Conservation (phyloP, 306 rosid species). For the Macrotyloma uniflorum region DNA sequence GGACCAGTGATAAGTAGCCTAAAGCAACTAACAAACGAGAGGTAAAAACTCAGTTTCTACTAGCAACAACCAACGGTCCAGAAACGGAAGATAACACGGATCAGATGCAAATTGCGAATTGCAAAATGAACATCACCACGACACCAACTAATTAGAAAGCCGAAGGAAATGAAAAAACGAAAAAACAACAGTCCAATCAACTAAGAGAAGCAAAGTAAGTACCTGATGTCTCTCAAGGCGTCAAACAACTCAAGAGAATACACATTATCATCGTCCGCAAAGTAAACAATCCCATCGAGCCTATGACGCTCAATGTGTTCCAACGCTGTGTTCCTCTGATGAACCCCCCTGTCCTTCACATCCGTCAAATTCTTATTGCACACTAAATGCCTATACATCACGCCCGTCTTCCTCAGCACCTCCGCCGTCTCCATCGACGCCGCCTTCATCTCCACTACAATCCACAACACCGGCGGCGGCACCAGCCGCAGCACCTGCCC, state of each 20-base stretch:
- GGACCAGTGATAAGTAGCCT: neutral
- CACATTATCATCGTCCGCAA: constrained; percentile 91
- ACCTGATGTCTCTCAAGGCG: constrained; percentile 80
- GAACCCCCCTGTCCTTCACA: constrained; percentile 90
- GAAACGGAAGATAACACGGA: constrained; percentile 6
- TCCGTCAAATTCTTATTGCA: constrained; percentile 62
- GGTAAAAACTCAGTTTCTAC: neutral
- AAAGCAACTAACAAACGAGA: constrained; percentile 24
- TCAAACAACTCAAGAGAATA: constrained; percentile 83
- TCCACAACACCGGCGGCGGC: constrained; percentile 83
- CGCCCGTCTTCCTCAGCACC: constrained; percentile 86
- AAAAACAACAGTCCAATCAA: neutral
- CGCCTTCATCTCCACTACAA: constrained; percentile 82
- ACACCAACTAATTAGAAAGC: neutral
- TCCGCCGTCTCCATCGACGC: constrained; percentile 95
- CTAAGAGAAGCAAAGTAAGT: neutral
- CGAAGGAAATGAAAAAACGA: neutral
- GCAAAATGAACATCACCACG: constrained; percentile 28
- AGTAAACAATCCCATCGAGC: constrained; percentile 92
- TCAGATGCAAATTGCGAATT: neutral
- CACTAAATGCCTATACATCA: constrained; percentile 92
- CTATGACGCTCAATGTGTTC: constrained; percentile 86
- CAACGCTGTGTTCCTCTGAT: constrained; percentile 92
- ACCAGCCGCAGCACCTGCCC: constrained; percentile 80
- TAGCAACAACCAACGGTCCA: constrained; percentile 13